Evolutionary conservation across 2,329 filamentous ascomycete species (phyloP).

Genomic region (Tolypocladium paradoxum): DNA sequence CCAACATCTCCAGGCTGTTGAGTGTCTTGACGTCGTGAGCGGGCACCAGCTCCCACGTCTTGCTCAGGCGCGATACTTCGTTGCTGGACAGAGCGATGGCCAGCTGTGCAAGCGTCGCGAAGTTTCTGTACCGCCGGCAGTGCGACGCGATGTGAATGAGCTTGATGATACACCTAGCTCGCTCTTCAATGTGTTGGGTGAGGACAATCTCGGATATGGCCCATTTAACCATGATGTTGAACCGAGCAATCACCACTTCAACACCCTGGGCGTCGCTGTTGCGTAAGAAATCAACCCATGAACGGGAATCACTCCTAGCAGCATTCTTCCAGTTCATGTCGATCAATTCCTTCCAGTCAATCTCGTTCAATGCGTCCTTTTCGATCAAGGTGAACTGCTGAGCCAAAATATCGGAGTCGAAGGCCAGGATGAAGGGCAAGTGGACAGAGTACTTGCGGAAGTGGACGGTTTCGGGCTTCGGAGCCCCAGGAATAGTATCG

Average conservation of each 20-base stretch:
- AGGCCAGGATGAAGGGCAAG: constrained; percentile 70
- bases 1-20: constrained; percentile 57
- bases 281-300: constrained; percentile 74
- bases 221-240: constrained; percentile 86
- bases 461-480: constrained; percentile 17
- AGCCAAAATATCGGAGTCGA: constrained; percentile 67
- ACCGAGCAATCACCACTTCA: constrained; percentile 74
- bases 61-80: constrained; percentile 55
- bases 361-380: constrained; percentile 75
- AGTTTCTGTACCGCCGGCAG: constrained; percentile 67
- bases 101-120: constrained; percentile 74
- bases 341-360: constrained; percentile 80
- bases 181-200: constrained; percentile 60
- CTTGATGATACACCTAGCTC: constrained; percentile 68
- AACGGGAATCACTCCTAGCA: constrained; percentile 52
- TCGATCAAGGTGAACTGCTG: constrained; percentile 80
- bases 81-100: constrained; percentile 66
- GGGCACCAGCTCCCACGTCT: constrained; percentile 64
- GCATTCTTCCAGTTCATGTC: constrained; percentile 73
- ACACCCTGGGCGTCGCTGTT: constrained; percentile 64
- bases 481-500: constrained; percentile 25
- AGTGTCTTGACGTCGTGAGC: constrained; percentile 54
- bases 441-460: constrained; percentile 42
- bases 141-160: constrained; percentile 72
- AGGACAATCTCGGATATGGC: constrained; percentile 69